These are phyloP conservation scores for Corrigiola litoralis DNA, from an alignment of 179 eudicot genomes.

Conservation along the genomic window DNA sequence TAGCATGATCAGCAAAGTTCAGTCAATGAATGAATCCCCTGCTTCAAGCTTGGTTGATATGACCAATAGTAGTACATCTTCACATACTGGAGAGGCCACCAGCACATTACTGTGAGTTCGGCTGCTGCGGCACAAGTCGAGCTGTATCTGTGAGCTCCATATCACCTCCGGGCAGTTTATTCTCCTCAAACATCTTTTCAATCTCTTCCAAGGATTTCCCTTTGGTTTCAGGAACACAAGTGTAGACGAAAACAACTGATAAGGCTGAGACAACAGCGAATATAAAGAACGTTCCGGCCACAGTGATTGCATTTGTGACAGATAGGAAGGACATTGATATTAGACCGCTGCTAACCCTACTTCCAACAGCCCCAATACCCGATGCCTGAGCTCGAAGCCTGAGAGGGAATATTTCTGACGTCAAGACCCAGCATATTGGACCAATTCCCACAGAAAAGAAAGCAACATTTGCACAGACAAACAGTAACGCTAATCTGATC, in stretches of 20 bases:
- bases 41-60: neutral
- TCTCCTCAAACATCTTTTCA: conserved; percentile 46
- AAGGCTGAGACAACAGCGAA: conserved; percentile 57
- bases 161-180: conserved; percentile 17
- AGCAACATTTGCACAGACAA: conserved; percentile 76
- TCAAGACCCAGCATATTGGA: conserved; percentile 79
- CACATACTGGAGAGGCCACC: neutral
- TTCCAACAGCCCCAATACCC: conserved; percentile 69
- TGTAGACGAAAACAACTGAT: conserved; percentile 54
- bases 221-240: conserved; percentile 75
- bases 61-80: neutral
- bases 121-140: conserved; percentile 26
- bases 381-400: conserved; percentile 87
- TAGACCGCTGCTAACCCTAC: conserved; percentile 74
- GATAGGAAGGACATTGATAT: conserved; percentile 76
- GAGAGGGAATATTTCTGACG: conserved; percentile 83
- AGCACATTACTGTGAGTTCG: neutral
- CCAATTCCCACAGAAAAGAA: conserved; percentile 90
- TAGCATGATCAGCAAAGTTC: neutral
- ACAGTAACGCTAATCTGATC: conserved; percentile 45
- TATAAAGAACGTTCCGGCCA: conserved; percentile 69
- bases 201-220: conserved; percentile 82
- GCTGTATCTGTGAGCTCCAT: conserved; percentile 33
- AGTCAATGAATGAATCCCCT: neutral
- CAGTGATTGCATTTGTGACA: conserved; percentile 45